Percentiles rank a stretch among this genome's conserved stretches.
Conservation (phyloP, 805 yeast genomes). For the Lipomyces mesembrius region DNA sequence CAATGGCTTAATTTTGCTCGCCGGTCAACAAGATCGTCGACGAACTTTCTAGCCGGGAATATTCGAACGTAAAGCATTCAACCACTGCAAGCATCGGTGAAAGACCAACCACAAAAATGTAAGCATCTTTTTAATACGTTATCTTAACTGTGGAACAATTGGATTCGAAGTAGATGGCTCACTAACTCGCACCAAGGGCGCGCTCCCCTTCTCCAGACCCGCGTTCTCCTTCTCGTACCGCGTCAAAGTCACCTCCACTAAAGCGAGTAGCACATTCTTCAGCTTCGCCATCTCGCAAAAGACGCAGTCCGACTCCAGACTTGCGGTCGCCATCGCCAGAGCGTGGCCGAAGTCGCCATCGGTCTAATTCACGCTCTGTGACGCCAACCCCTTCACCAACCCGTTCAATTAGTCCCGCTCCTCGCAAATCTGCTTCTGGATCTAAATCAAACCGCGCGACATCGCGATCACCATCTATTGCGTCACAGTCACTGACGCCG, state of each 20-base stretch:
- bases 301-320: not conserved
- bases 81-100: not conserved
- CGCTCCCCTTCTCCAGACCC: not conserved
- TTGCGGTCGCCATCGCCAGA: constrained; percentile 4
- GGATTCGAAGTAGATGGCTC: not conserved
- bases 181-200: not conserved
- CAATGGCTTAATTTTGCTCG: too few relatives aligned
- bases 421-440: not conserved
- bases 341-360: constrained; percentile 10
- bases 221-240: constrained; percentile 7
- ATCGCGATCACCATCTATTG: not conserved
- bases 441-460: not conserved
- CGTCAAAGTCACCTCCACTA: constrained; percentile 8
- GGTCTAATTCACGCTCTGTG: constrained; percentile 1
- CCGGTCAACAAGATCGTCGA: too few relatives aligned
- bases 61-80: not conserved
- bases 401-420: not conserved
- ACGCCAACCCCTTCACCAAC: not conserved
- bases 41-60: not conserved
- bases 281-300: not conserved
- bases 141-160: not conserved
- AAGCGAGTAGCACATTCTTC: constrained; percentile 4
- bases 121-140: not conserved
- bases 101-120: not conserved
- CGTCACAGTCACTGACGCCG: not conserved